Base-by-base conservation (phyloP, 2,329 filamentous ascomycete species). In the Triangularia verruculosa region DNA sequence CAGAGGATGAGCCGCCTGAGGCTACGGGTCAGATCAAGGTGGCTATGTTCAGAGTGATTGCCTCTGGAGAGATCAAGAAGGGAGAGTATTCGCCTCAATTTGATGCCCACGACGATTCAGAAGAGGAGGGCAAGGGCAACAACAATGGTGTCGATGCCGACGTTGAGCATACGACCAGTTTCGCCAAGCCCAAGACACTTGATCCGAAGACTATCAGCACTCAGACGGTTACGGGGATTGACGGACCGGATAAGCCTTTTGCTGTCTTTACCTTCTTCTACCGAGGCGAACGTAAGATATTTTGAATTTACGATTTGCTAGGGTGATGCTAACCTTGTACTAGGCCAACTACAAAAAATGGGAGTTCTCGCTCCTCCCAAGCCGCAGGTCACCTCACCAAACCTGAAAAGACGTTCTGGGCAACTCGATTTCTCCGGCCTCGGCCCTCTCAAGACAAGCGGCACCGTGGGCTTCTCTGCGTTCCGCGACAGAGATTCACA, bases 191-290 rank as follows among this genome's bases (percentile, higher is more conserved):
- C 13, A 98, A 97, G 82, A 90, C 92, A 1, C 83, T 97, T 60
- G 96, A 98, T 78, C 94, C 94, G 0, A 97, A 97, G 79, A 93
- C 92, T 2, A 99, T 99, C 74, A 98, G 93, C 74, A 99, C 95
- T 2, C 95, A 99, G 78, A 99, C 95, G 0, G 95, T 99, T n/a
- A 98, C 95, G 8, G 95, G 94, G 17, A 96, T 98, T 67, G 95
- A 99, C 75, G 92, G 93, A 0, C 93, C 93, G 20, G 94, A 98
- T 67, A 95, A 94, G 77, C 95, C 96, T 3, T 99, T 97, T 78
- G 95, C 95, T 3, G 89, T 91, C 8, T 99, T 99, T 76, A 98
- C 96, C 27, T 99, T 99, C 76, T 92, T 98, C 78, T 99, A 99
- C 76, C 87, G 95, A 66, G 95, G 95, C 75, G 91, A 97, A 75